Evolutionary conservation across 169 alveolate species (phyloP).

Genomic region (Eimeria praecox): DNA sequence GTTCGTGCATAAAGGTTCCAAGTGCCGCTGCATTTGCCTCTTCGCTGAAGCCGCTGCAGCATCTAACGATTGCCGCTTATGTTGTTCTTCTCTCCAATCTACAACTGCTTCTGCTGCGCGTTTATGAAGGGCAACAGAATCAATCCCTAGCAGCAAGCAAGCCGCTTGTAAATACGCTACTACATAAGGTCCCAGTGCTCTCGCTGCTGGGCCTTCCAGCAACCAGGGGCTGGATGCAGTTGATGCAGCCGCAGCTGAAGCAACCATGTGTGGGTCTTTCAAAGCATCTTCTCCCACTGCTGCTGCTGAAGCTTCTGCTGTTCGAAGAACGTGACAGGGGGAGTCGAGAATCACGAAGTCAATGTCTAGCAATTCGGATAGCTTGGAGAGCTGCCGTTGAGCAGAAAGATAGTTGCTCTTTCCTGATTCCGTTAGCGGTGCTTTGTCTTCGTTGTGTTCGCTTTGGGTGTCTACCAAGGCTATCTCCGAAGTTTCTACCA

Average conservation of each 20-base stretch:
- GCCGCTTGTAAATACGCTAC: slow-evolving; percentile 53
- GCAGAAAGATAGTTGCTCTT: slow-evolving; percentile 8
- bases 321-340: neutral
- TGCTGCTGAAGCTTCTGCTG: neutral
- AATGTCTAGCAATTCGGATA: slow-evolving; percentile 25
- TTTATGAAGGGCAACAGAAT: neutral
- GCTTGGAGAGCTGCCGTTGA: slow-evolving; percentile 19
- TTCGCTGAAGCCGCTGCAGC: slow-evolving; percentile 59
- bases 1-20: slow-evolving; percentile 22
- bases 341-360: slow-evolving; percentile 45
- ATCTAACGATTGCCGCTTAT: slow-evolving; percentile 32
- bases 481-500: neutral
- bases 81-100: slow-evolving; percentile 57
- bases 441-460: slow-evolving; percentile 1
- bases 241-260: slow-evolving; percentile 28
- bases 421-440: neutral
- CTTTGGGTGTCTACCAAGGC: neutral
- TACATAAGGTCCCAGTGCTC: slow-evolving; percentile 48
- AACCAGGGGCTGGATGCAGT: slow-evolving; percentile 68
- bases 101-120: slow-evolving; percentile 44
- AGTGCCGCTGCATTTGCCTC: slow-evolving; percentile 34
- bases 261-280: neutral
- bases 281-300: neutral
- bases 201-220: neutral
- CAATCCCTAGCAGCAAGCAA: slow-evolving; percentile 57